Evolutionary conservation across 257 asterid species (phyloP).

Genomic region (Fraxinus cuspidata): DNA sequence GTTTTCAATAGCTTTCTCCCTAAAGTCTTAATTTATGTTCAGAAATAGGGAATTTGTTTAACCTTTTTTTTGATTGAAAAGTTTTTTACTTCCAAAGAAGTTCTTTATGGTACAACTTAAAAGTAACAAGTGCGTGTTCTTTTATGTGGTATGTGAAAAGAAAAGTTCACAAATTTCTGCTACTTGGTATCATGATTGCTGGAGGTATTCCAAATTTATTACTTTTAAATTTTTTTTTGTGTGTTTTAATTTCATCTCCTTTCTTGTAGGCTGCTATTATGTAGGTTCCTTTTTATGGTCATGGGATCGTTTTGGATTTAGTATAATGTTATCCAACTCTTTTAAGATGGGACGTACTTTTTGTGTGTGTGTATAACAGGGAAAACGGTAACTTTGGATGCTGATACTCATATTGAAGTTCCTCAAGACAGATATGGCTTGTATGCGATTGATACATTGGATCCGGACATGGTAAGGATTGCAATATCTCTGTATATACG

Average conservation of each 20-base stretch:
- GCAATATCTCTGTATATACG: background rate
- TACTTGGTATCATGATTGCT: background rate
- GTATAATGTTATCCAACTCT: background rate
- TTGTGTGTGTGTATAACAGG: slow-evolving; percentile 47
- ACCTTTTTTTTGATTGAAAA: background rate
- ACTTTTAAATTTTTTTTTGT: background rate
- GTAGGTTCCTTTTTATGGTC: background rate
- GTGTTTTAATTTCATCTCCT: background rate
- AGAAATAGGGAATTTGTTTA: background rate
- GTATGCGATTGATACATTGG: slow-evolving; percentile 84
- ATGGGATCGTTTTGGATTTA: background rate
- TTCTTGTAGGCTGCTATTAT: slow-evolving; percentile 9
- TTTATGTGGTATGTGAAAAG: background rate
- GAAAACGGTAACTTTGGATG: slow-evolving; percentile 56
- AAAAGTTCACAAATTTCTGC: background rate
- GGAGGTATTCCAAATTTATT: background rate
- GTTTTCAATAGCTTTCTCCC: background rate
- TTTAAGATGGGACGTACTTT: background rate
- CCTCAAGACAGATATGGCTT: slow-evolving; percentile 74
- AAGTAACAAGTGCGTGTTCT: background rate
- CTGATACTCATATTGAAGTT: slow-evolving; percentile 65
- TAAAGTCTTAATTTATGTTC: background rate
- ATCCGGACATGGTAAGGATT: slow-evolving; percentile 76
- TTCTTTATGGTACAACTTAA: background rate
- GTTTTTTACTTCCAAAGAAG: background rate